These are phyloP conservation scores for Colletotrichum navitas DNA, from an alignment of 2,329 filamentous ascomycete genomes.

Conservation along the genomic window DNA sequence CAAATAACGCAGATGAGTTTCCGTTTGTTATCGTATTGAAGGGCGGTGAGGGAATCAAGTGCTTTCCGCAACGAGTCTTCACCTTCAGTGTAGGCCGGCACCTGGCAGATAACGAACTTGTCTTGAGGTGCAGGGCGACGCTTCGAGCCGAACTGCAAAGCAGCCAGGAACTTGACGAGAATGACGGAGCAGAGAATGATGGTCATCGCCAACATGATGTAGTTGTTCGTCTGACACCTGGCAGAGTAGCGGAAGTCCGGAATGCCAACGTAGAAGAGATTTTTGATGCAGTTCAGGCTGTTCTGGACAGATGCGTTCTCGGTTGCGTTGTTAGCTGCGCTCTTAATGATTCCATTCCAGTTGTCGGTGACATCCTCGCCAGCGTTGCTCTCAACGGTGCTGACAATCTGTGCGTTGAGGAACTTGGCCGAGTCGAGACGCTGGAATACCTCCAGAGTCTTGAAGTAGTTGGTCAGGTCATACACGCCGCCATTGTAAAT, in stretches of 20 bases:
- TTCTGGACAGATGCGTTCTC: slow-evolving; percentile 66
- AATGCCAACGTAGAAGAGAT: slow-evolving; percentile 85
- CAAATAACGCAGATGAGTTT: slow-evolving; percentile 98
- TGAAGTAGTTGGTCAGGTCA: slow-evolving; percentile 92
- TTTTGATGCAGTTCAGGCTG: slow-evolving; percentile 84
- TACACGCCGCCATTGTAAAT: slow-evolving; percentile 83
- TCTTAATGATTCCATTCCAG: slow-evolving; percentile 68
- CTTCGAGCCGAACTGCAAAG: slow-evolving; percentile 93
- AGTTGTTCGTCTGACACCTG: slow-evolving; percentile 89
- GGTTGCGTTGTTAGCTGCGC: slow-evolving; percentile 64
- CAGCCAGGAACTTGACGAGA: slow-evolving; percentile 88
- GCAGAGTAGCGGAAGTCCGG: slow-evolving; percentile 85
- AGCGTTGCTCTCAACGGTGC: slow-evolving; percentile 79
- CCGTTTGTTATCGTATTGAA: slow-evolving; percentile 98
- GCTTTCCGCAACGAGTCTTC: slow-evolving; percentile 95
- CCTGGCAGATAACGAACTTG: slow-evolving; percentile 98
- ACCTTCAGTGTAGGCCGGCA: slow-evolving; percentile 97
- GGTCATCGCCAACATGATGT: slow-evolving; percentile 89
- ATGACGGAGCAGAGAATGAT: slow-evolving; percentile 86
- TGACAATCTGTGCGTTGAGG: slow-evolving; percentile 75
- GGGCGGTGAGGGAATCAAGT: slow-evolving; percentile 91
- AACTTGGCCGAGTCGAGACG: slow-evolving; percentile 74
- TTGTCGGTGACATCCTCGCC: slow-evolving; percentile 81
- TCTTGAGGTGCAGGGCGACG: slow-evolving; percentile 90
- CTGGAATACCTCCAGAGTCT: slow-evolving; percentile 74